Evolutionary conservation across 2,329 filamentous ascomycete species (phyloP), one percentile per base, ranked within the genome.

Genomic region (Ophioceras dolichostomum): DNA sequence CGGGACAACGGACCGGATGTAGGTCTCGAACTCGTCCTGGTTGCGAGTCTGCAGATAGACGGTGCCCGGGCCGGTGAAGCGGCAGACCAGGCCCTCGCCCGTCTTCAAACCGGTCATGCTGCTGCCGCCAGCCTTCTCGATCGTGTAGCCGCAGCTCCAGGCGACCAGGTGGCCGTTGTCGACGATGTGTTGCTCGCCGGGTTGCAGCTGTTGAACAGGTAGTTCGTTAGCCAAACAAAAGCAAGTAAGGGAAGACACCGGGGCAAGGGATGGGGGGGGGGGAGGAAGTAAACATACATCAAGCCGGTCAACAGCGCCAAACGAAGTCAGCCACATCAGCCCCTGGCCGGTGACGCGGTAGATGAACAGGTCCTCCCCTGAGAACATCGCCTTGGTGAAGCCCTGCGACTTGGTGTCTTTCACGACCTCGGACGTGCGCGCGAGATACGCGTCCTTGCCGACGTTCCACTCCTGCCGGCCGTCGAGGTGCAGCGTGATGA

Each of bases 1-100:
- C n/a, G n/a, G n/a, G n/a, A n/a, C n/a, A n/a, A n/a, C n/a, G n/a
- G n/a, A n/a, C n/a, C n/a, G n/a, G n/a, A n/a, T n/a, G n/a, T n/a
- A n/a, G n/a, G n/a, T n/a, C n/a, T n/a, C n/a, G n/a, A n/a, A n/a
- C n/a, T n/a, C n/a, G n/a, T n/a, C n/a, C n/a, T n/a, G n/a, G 53
- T 95, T 96, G 43, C 91, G 74, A 1, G 91, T 96, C 60, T 98
- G 91, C 49, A 96, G 69, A 52, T 88, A 95, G 0, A 98, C 73
- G 0, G 86, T 93, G 1, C 91, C 91, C 0, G 91, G 91, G 0
- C 83, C 88, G 0, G 80, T 86, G 47, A 96, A 96, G 54, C 87
- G 93, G 66, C 91, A 98, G 4, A 94, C 88, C 26, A 96, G 64
- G 0, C 91, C 91, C 60, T 98, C 91, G 0, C 73, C 82, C 0